Conservation (phyloP, 192 early-diverging fungal species). For the Podila horticola region DNA sequence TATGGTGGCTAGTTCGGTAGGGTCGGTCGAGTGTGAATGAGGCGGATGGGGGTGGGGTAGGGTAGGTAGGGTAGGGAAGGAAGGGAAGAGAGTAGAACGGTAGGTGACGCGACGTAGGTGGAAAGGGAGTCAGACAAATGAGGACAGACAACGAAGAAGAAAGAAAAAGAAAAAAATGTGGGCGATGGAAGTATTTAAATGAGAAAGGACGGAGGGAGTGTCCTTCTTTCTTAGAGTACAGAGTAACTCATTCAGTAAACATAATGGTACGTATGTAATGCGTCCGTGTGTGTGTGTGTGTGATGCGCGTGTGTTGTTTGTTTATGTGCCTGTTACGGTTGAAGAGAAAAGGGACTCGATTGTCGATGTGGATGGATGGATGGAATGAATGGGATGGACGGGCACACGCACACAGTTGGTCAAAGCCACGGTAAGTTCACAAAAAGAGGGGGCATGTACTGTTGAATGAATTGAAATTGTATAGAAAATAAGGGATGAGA, state of each 20-base stretch:
- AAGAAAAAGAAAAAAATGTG: background rate
- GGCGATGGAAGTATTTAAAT: background rate
- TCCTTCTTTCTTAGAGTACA: background rate
- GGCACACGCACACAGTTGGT: too few species aligned
- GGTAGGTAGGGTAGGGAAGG: background rate
- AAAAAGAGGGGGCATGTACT: too few species aligned
- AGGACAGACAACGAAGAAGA: background rate
- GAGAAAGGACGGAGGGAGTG: background rate
- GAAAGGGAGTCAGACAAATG: conserved; percentile 5
- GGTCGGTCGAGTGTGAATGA: background rate
- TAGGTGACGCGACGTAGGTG: background rate
- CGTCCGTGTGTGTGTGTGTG: too few species aligned
- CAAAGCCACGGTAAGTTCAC: too few species aligned
- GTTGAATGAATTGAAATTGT: too few species aligned
- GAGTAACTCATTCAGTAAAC: background rate
- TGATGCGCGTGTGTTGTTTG: too few species aligned
- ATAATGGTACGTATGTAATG: too few species aligned
- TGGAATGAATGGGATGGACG: too few species aligned
- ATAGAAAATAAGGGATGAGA: too few species aligned
- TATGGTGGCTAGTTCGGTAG: background rate
- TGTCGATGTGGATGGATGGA: too few species aligned
- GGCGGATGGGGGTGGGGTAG: background rate
- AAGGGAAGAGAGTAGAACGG: background rate
- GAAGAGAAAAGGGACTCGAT: too few species aligned
- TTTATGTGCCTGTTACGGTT: too few species aligned